phyloP scores from a whole-genome alignment of 2,329 filamentous ascomycete species.

The Decorospora gaudefroyi region DNA sequence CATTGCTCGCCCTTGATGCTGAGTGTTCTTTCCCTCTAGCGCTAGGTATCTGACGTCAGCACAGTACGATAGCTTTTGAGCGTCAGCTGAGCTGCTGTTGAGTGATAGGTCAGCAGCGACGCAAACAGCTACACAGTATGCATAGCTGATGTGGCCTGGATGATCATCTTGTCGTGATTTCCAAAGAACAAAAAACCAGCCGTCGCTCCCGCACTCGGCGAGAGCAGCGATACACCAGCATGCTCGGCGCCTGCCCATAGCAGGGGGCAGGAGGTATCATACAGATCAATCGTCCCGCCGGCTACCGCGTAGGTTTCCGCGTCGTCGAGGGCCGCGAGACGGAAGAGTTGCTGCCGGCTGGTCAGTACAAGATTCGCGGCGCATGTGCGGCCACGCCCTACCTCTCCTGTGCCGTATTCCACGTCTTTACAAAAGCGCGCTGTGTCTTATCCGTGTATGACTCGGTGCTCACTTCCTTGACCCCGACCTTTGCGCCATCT shows the following conservation, averaged over 20 bases:
- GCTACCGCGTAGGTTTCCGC: conserved; percentile 1
- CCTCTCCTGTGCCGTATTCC: conserved; percentile 49
- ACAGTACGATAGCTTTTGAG: too few species aligned
- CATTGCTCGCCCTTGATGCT: too few species aligned
- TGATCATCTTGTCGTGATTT: too few species aligned
- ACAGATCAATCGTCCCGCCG: not conserved
- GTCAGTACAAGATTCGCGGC: not conserved
- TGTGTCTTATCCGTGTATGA: conserved; percentile 76
- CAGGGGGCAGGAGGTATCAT: conserved; percentile 4
- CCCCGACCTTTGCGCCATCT: conserved; percentile 72
- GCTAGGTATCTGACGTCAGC: too few species aligned
- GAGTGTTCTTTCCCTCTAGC: too few species aligned
- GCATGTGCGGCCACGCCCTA: not conserved
- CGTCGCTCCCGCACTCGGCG: not conserved
- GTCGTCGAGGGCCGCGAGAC: not conserved
- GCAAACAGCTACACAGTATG: too few species aligned
- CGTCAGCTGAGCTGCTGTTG: too few species aligned
- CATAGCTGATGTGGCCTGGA: too few species aligned
- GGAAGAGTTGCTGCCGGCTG: not conserved
- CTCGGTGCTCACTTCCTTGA: conserved; percentile 70
- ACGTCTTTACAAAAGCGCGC: conserved; percentile 59
- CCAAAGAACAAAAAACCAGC: too few species aligned
- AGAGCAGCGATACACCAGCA: not conserved
- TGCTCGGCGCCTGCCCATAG: not conserved
- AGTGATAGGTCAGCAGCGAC: too few species aligned